Base-by-base conservation (phyloP, 768 basidiomycete species). In the Chalciporus pseudorubinellus region DNA sequence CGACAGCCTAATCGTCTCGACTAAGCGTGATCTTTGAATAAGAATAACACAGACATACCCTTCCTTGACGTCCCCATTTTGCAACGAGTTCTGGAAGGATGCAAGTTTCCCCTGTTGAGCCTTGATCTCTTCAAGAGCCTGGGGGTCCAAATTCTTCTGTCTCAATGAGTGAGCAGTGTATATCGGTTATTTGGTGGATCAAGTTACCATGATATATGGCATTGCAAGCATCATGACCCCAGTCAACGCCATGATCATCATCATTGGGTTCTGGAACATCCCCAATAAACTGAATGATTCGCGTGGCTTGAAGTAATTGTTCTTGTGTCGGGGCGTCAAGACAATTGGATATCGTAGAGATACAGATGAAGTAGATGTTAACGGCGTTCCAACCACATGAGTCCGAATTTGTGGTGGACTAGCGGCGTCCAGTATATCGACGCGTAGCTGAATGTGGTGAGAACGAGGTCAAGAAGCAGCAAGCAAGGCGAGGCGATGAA, bases 221-320 rank as follows among this genome's bases (percentile, higher is more conserved):
- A 82, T 84, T 20, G 76, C 79, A 22, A 92, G 67, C 72, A 87
- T 78, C 79, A 89, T 79, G 44, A 69, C 72, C 33, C 78, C 89
- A 40, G 78, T 85, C 56, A 78, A 68, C 26, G 82, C 75, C 83
- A 89, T 87, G 66, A 91, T 77, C 51, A 92, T 70, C 77, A 88
- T 87, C 89, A 92, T 91, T 7, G 89, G 89, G 63, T 82, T 92
- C 51, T 84, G 80, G 61, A 92, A 73, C 86, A 92, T 90, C 46
- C 74, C 81, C 50, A 86, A 48, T 20, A 89, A 55, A 66, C 86
- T 86, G 76, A 92, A 92, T 16, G 83, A 81, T 65, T 90, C 79
- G 28, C 66, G 79, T 21, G 86, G 82, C 24, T 82, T 73, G 63
- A 87, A 91, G 66, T 85, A 92, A 44, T 61, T 71, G 60, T 82